Conservation (phyloP, 2,329 filamentous ascomycete genomes). For the Scolecobasidium constrictum region DNA sequence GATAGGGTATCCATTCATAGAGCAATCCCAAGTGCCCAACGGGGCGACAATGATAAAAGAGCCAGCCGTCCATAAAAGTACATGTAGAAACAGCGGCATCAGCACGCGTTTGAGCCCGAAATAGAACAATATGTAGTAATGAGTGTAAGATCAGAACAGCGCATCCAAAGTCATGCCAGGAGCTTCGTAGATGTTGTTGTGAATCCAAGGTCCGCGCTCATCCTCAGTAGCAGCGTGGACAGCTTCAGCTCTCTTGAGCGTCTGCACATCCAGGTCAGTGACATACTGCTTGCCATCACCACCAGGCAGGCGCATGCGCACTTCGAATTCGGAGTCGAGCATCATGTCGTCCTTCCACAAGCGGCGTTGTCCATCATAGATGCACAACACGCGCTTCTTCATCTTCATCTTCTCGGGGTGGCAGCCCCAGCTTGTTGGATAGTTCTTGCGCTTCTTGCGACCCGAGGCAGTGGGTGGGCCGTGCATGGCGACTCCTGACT, state of each 20-base stretch:
- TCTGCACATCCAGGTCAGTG: slow-evolving; percentile 88
- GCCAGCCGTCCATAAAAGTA: too few species aligned
- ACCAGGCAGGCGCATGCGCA: slow-evolving; percentile 60
- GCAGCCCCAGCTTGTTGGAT: slow-evolving; percentile 89
- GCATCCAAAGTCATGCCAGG: neutral
- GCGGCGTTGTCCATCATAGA: slow-evolving; percentile 78
- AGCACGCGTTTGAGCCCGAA: too few species aligned
- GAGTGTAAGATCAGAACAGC: too few species aligned
- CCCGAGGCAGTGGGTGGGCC: slow-evolving; percentile 38
- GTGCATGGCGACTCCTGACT: slow-evolving; percentile 52
- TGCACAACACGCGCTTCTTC: slow-evolving; percentile 91
- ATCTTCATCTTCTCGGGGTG: slow-evolving; percentile 90
- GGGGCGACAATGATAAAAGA: too few species aligned
- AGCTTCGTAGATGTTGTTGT: slow-evolving; percentile 47
- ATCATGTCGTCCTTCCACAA: slow-evolving; percentile 99
- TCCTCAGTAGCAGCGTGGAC: slow-evolving; percentile 70
- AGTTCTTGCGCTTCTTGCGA: slow-evolving; percentile 87
- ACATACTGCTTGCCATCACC: slow-evolving; percentile 61
- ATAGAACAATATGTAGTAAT: too few species aligned
- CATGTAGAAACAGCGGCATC: too few species aligned
- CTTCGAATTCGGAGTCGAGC: slow-evolving; percentile 89
- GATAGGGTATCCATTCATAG: too few species aligned
- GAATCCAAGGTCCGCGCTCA: slow-evolving; percentile 78
- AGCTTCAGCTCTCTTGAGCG: slow-evolving; percentile 75
- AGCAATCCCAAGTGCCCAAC: too few species aligned